Evolutionary conservation across 345 rosid genomes (phyloP).

Genomic region (Corymbia maculata): DNA sequence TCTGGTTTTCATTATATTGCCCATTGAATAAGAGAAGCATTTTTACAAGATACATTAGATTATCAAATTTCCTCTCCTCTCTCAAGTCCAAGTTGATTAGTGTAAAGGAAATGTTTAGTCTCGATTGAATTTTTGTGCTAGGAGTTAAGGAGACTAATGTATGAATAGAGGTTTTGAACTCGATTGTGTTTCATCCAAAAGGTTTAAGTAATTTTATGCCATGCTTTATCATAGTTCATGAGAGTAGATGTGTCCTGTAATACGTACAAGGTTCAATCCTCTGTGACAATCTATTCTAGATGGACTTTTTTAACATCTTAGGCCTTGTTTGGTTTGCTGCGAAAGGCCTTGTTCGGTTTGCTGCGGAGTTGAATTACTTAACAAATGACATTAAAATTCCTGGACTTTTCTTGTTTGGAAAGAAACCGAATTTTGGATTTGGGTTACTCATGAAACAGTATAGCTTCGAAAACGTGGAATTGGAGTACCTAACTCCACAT

Average conservation of each 20-base stretch:
- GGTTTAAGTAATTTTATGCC: rapidly evolving
- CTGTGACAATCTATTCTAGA: neutral
- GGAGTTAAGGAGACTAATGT: neutral
- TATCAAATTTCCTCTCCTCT: neutral
- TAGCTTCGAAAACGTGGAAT: neutral
- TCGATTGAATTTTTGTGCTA: neutral
- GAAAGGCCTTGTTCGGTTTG: neutral
- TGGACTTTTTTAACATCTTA: neutral
- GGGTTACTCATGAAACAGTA: neutral
- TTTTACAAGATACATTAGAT: neutral
- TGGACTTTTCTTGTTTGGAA: neutral
- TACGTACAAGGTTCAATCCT: neutral
- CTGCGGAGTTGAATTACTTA: neutral
- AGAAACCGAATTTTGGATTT: neutral
- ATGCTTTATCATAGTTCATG: neutral
- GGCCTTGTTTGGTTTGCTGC: neutral
- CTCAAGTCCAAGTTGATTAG: neutral
- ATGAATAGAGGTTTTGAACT: neutral
- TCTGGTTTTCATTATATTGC: neutral
- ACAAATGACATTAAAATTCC: neutral
- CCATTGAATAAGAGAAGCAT: neutral
- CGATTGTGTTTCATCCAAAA: neutral
- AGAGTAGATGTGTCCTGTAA: neutral
- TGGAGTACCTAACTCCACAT: neutral
- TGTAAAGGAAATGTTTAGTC: neutral